Evolutionary conservation across 2,329 filamentous ascomycete genomes (phyloP).

Genomic region (Arthrobotrys megalospora): DNA sequence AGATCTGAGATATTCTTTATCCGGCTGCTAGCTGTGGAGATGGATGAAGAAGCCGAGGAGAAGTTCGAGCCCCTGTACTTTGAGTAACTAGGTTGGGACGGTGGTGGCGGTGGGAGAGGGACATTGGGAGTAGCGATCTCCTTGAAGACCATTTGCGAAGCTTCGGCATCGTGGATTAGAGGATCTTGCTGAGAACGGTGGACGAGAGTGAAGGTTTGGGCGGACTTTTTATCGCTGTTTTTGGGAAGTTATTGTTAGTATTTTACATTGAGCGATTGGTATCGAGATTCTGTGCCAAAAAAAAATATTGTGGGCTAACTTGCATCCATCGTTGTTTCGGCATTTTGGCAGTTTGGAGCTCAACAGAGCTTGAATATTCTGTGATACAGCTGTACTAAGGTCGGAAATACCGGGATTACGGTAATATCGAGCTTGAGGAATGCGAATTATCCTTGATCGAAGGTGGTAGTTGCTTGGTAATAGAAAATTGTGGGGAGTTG

Average conservation of each 20-base stretch:
- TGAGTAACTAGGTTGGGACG: not conserved
- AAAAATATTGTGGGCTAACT: conserved; percentile 65
- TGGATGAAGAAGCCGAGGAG: conserved; percentile 66
- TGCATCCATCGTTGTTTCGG: conserved; percentile 83
- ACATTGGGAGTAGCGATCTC: conserved; percentile 70
- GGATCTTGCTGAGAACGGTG: conserved; percentile 98
- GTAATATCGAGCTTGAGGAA: conserved; percentile 22
- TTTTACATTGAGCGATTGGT: not conserved
- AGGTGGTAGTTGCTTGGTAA: conserved; percentile 43
- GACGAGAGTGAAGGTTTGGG: conserved; percentile 93
- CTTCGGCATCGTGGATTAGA: conserved; percentile 90
- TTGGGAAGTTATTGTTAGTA: conserved; percentile 22
- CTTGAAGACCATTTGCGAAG: conserved; percentile 91
- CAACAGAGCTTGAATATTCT: conserved; percentile 32
- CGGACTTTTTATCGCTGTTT: conserved; percentile 85
- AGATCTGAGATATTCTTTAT: conserved; percentile 82
- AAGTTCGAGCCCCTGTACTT: conserved; percentile 38
- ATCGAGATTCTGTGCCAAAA: not conserved
- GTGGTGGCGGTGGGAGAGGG: conserved; percentile 62
- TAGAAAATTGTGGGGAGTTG: conserved; percentile 24
- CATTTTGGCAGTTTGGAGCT: conserved; percentile 73
- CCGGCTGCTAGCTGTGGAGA: conserved; percentile 70
- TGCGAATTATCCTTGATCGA: conserved; percentile 21
- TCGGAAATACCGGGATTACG: conserved; percentile 2
- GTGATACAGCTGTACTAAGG: not conserved